Base-by-base conservation (phyloP, 768 basidiomycete genomes). In the Rossbeevera mucosa region DNA sequence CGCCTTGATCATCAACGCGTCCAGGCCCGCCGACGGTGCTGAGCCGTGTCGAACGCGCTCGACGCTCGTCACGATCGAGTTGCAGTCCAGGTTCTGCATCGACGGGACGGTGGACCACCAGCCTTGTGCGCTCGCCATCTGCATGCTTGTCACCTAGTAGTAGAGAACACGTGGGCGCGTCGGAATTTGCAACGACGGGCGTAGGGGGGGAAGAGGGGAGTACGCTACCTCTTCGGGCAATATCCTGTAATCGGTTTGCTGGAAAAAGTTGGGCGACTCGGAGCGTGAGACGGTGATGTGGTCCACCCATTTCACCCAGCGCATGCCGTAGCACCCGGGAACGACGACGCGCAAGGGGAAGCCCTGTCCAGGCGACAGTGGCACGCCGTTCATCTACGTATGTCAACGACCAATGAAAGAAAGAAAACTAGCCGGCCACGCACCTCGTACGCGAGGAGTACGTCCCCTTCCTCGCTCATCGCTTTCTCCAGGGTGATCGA, bases 251-350 rank as follows among this genome's bases (percentile, higher is more conserved):
- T 88, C 86, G 4, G 74, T 75, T 64, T 86, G 83, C 56, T 87
- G 85, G 61, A 86, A 88, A 65, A 80, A 86, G 61, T 83, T 86
- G 26, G 77, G 74, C 1, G 83, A 85, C 67, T 88, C 85, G 7
- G 51, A 29, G 3, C 48, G 57, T 5, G 82, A 78, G 51, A 86
- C 60, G 24, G 74, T 68, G 59, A 87, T 80, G 0, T 72, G 79
- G 59, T 85, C 82, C 0, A 86, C 71, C 86, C 86, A 88, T 72
- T 88, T 87, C 7, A 86, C 84, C 83, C 85, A 86, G 11, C 86
- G 79, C 26, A 83, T 86, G 6, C 86, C 86, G 14, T 80, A 72
- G 58, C 76, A 79, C 3, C 86, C 86, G 0, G 86, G 86, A 1
- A 82, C 81, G 36, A 87, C 78, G 7, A 84, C 66, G n/a, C 86